These are phyloP conservation scores for Tieghemostelium lacteum DNA, from an alignment of 78 protist species.

Conservation along the genomic window DNA sequence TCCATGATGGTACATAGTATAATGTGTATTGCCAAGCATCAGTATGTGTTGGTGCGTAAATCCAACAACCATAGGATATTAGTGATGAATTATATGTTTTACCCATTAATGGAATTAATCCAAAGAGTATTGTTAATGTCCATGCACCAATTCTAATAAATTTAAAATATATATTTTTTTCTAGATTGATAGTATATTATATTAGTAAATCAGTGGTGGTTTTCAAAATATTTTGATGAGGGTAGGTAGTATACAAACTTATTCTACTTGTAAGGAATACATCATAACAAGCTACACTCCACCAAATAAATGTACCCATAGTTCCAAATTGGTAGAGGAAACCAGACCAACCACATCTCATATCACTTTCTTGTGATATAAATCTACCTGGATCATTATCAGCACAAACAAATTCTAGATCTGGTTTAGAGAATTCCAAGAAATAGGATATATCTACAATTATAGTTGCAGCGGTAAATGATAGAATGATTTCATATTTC, in stretches of 20 bases:
- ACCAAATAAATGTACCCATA: neutral
- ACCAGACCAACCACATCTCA: neutral
- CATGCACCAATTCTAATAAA: conserved; percentile 1
- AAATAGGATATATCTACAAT: neutral
- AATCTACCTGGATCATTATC: neutral
- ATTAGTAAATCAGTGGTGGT: neutral
- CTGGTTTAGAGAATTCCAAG: neutral
- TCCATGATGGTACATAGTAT: neutral
- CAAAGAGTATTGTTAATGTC: neutral
- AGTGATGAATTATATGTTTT: neutral
- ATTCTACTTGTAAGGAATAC: neutral
- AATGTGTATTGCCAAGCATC: neutral
- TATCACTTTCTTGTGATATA: neutral
- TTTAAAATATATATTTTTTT: conserved; percentile 10
- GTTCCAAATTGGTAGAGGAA: neutral
- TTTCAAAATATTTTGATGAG: neutral
- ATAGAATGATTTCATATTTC: conserved; percentile 9
- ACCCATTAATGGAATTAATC: neutral
- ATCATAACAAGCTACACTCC: neutral
- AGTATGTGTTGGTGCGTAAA: neutral
- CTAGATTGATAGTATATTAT: neutral
- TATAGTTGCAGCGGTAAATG: neutral
- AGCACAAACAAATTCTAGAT: neutral
- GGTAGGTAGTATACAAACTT: neutral
- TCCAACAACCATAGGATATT: neutral